Conservation (phyloP, 805 yeast species). For the Lachancea fermentati region DNA sequence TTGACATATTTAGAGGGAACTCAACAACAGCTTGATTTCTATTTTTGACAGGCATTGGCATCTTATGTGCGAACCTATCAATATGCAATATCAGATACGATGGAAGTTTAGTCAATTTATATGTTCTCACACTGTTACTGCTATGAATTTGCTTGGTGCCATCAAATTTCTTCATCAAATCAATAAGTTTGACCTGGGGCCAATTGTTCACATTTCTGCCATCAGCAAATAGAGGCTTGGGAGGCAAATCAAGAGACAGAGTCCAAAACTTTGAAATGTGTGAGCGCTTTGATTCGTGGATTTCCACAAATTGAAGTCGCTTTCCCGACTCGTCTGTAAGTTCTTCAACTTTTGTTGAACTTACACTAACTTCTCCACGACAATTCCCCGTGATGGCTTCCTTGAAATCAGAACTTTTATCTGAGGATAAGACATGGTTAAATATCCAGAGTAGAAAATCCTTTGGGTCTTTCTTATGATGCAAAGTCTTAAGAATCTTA, state of each 20-base stretch:
- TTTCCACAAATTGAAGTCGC: slow-evolving; percentile 14
- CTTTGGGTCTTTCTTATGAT: slow-evolving; percentile 45
- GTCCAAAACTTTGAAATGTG: slow-evolving; percentile 27
- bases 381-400: slow-evolving; percentile 33
- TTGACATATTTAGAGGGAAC: slow-evolving; percentile 40
- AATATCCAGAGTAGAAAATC: slow-evolving; percentile 56
- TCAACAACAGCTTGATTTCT: slow-evolving; percentile 60
- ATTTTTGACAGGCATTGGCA: slow-evolving; percentile 33
- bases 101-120: slow-evolving; percentile 43
- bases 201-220: slow-evolving; percentile 40
- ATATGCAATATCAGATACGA: slow-evolving; percentile 49
- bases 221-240: slow-evolving; percentile 46
- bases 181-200: slow-evolving; percentile 45
- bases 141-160: slow-evolving; percentile 31
- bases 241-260: slow-evolving; percentile 56
- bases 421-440: slow-evolving; percentile 34
- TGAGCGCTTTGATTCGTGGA: slow-evolving; percentile 14
- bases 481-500: slow-evolving; percentile 31
- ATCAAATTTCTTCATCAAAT: slow-evolving; percentile 41
- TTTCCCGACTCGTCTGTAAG: slow-evolving; percentile 24
- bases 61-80: slow-evolving; percentile 43
- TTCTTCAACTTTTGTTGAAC: slow-evolving; percentile 24
- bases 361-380: slow-evolving; percentile 48
- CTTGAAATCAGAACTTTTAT: slow-evolving; percentile 29
- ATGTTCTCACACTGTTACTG: slow-evolving; percentile 34